A percentile compares a stretch with the other conserved stretches of the same genome.
Conservation (phyloP, 106 monocot species). For the Ottelia alismoides region DNA sequence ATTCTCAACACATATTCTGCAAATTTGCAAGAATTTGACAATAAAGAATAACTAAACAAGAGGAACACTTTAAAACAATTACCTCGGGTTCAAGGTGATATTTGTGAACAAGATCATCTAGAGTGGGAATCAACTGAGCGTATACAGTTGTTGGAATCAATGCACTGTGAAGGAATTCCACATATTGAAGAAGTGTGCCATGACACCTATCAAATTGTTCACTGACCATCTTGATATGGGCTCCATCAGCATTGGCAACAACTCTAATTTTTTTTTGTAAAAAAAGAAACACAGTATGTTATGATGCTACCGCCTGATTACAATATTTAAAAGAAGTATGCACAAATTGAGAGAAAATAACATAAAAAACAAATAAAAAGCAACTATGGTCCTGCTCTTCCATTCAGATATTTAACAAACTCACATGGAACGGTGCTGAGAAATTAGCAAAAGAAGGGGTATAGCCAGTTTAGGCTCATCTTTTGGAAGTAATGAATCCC, state of each 20-base stretch:
- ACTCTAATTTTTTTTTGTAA: no score
- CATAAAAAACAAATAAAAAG: no score
- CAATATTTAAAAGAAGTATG: no score
- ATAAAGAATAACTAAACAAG: no score
- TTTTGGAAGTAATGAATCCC: conserved; percentile 86
- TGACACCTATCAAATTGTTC: conserved; percentile 99
- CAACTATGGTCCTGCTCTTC: no score
- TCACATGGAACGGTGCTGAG: conserved; percentile 92
- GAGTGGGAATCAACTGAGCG: conserved; percentile 68
- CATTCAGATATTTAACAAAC: conserved; percentile 2
- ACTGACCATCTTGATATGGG: conserved; percentile 93
- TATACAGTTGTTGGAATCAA: conserved; percentile 48
- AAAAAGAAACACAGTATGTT: no score
- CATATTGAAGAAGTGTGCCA: conserved; percentile 89
- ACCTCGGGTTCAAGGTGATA: conserved; percentile 99
- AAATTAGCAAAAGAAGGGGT: conserved; percentile 82
- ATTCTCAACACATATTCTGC: no score
- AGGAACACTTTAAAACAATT: conserved; percentile 47
- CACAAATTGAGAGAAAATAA: no score
- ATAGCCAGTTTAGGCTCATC: conserved; percentile 91
- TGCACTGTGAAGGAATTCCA: conserved; percentile 83
- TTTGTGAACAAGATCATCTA: conserved; percentile 72
- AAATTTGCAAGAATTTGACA: no score
- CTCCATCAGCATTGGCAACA: conserved; percentile 69
- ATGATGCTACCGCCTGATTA: no score